Evolutionary conservation across 805 yeast species (phyloP), one percentile per base, ranked within the genome.

Genomic region (Yarrowia sp.): DNA sequence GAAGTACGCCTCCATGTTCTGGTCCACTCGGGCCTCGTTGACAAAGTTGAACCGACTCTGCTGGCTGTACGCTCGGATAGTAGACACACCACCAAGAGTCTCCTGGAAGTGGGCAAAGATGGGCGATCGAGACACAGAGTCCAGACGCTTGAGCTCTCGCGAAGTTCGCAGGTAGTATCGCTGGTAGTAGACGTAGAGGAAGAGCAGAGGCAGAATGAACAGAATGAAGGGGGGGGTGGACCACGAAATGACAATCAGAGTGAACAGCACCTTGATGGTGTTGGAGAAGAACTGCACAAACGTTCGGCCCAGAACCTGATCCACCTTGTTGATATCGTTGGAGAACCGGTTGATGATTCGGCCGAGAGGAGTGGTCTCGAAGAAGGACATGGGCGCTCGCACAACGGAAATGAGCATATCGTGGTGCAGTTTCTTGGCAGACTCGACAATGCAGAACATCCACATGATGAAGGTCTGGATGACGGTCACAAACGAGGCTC

Each of bases 331-430:
- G 67, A 93, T 86, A 82, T 93, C 98, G 77, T 87, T 92, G 3
- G 97, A 91, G 77, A 93, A 93, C 77, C 98, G 83, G 81, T 93
- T 93, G 77, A 92, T 81, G 69, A 93, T 86, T 80, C 98, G 85
- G 45, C 98, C 98, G 72, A 92, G 87, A 69, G 98, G 98, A 0
- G 98, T 93, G 1, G 97, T 92, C 79, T 93, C 98, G 76, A 93
- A 93, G 77, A 94, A 93, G 41, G 91, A 85, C 98, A 93, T 94
- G 71, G 98, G 98, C 0, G 97, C 95, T 72, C 93, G 84, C 70
- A 94, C 79, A 14, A 93, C 95, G 68, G 85, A 76, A 45, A 79
- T 78, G 5, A 93, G 87, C 97, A 93, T 92, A 16, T 80, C 78
- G 70, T 87, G 84, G 77, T 93, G 98, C 36, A 81, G 75, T 69